phyloP scores from a whole-genome alignment of 176 grass and related monocot genomes.

The Juncus inflexus region DNA sequence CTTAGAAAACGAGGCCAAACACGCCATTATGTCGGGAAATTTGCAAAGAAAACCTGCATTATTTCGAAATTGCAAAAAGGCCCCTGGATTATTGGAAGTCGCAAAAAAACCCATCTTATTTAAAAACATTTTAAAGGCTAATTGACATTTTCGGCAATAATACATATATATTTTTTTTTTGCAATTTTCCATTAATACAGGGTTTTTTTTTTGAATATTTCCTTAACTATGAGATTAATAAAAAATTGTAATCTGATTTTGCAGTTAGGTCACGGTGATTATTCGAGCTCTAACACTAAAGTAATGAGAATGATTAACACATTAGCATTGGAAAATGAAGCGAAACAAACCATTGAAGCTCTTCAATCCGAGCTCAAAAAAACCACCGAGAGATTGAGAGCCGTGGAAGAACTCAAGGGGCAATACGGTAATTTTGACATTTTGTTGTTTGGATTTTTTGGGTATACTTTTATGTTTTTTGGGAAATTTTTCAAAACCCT shows the following conservation, averaged over 20 bases:
- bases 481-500: too few species aligned
- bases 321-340: conserved; percentile 81
- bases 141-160: too few species aligned
- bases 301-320: conserved; percentile 96
- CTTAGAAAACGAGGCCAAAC: conserved; percentile 86
- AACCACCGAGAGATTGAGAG: conserved; percentile 79
- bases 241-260: neutral
- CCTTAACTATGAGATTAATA: too few species aligned
- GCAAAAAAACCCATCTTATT: too few species aligned
- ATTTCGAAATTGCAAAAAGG: too few species aligned
- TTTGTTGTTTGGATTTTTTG: neutral
- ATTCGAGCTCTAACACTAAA: conserved; percentile 83
- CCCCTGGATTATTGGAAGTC: too few species aligned
- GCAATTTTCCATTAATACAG: too few species aligned
- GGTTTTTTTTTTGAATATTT: too few species aligned
- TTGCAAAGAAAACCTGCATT: neutral
- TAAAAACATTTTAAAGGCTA: too few species aligned
- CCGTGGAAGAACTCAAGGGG: conserved; percentile 93
- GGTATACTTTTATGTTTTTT: conserved; percentile 5
- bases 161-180: too few species aligned
- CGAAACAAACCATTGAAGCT: conserved; percentile 96
- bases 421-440: conserved; percentile 55
- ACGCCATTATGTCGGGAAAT: conserved; percentile 42
- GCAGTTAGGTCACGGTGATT: conserved; percentile 96
- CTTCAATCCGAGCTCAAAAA: conserved; percentile 84